These are phyloP conservation scores for Talaromyces sp. DNA, from an alignment of 2,329 filamentous ascomycete genomes.

Conservation along the genomic window DNA sequence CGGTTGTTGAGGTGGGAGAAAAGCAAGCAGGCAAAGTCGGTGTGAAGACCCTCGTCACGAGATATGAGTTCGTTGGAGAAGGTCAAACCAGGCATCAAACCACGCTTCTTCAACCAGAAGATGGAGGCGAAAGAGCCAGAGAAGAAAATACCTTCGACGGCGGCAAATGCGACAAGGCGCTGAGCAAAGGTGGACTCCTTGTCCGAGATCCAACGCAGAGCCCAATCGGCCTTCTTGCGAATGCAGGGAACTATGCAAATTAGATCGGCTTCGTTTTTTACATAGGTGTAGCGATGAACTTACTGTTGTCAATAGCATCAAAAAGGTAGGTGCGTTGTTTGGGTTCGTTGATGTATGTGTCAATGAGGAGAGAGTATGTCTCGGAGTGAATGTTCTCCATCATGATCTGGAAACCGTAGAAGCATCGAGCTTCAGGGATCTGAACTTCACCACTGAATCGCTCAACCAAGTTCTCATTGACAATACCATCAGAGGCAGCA, in stretches of 20 bases:
- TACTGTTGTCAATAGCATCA: conserved; percentile 97
- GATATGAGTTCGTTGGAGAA: conserved; percentile 99
- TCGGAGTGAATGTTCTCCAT: conserved; percentile 99
- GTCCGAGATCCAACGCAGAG: conserved; percentile 89
- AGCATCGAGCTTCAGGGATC: conserved; percentile 96
- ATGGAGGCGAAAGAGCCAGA: conserved; percentile 97
- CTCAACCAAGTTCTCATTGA: conserved; percentile 99
- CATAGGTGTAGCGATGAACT: conserved; percentile 31
- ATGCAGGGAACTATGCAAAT: conserved; percentile 76
- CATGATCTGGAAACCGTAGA: conserved; percentile 99
- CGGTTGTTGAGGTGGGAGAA: conserved; percentile 97
- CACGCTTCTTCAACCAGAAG: conserved; percentile 99
- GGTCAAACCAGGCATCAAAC: conserved; percentile 95
- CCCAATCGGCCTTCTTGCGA: conserved; percentile 98
- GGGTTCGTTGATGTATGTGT: conserved; percentile 98
- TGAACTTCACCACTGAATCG: conserved; percentile 97
- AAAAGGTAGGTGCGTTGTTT: conserved; percentile 92
- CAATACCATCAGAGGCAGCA: conserved; percentile 95
- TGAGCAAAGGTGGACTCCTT: conserved; percentile 91
- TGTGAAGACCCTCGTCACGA: conserved; percentile 98
- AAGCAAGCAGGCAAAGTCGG: conserved; percentile 94
- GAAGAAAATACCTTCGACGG: conserved; percentile 99
- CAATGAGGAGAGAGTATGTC: conserved; percentile 97
- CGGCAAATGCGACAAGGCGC: conserved; percentile 93
- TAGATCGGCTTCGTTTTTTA: conserved; percentile 23